These are phyloP conservation scores for Fraxinus americana DNA, from an alignment of 257 asterid species.

Conservation along the genomic window DNA sequence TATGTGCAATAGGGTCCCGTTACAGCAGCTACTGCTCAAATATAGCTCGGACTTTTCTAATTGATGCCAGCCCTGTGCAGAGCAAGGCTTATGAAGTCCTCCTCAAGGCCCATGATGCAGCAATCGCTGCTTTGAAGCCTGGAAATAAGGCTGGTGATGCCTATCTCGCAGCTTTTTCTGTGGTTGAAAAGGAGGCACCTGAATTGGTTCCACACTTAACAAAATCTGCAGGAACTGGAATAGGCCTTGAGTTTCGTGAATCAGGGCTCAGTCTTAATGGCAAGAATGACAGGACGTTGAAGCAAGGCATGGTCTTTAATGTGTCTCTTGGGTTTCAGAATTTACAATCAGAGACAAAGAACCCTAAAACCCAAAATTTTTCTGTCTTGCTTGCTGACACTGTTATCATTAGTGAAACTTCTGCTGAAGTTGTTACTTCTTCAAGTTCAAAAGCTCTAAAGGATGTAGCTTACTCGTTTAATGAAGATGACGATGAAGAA, in stretches of 20 bases:
- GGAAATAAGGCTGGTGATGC: conserved; percentile 53
- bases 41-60: conserved; percentile 68
- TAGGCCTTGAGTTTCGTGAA: conserved; percentile 83
- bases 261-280: conserved; percentile 57
- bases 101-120: conserved; percentile 71
- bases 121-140: conserved; percentile 60
- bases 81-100: conserved; percentile 73
- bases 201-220: conserved; percentile 57
- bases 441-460: conserved; percentile 48
- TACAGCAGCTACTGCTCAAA: conserved; percentile 79
- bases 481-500: conserved; percentile 59
- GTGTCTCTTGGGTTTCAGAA: conserved; percentile 75
- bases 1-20: conserved; percentile 73
- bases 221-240: conserved; percentile 83
- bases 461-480: conserved; percentile 57
- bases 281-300: conserved; percentile 57
- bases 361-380: conserved; percentile 55
- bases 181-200: conserved; percentile 69
- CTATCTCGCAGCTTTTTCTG: conserved; percentile 57
- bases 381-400: conserved; percentile 77
- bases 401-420: conserved; percentile 44
- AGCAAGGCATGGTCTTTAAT: conserved; percentile 76
- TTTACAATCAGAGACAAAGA: conserved; percentile 45
- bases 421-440: conserved; percentile 49
- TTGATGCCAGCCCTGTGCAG: conserved; percentile 54